These are phyloP conservation scores for Elaeis oleifera DNA, from an alignment of 202 grass and related monocot genomes.

Conservation along the genomic window DNA sequence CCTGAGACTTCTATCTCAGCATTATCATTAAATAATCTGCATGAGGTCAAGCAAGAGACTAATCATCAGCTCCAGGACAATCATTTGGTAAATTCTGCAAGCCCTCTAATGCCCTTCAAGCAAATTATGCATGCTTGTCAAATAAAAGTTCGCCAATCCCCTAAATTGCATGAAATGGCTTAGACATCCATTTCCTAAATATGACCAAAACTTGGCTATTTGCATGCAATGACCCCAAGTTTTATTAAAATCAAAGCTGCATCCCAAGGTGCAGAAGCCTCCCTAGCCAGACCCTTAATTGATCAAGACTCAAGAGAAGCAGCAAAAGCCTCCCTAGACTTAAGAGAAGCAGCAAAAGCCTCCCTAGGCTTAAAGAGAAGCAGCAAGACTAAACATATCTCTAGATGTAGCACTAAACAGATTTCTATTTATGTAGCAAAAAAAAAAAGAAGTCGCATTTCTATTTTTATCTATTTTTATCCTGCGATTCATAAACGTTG, in stretches of 20 bases:
- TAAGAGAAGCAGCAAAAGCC: too few relatives aligned
- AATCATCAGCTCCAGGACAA: slow-evolving; percentile 24
- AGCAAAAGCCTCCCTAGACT: too few relatives aligned
- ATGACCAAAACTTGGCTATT: slow-evolving; percentile 11
- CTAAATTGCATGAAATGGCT: too few relatives aligned
- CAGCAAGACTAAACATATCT: too few relatives aligned
- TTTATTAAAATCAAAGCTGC: slow-evolving; percentile 24
- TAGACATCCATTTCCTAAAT: background rate
- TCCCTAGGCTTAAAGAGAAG: too few relatives aligned
- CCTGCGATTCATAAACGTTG: too few relatives aligned
- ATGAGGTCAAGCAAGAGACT: slow-evolving; percentile 43
- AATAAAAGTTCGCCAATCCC: too few relatives aligned
- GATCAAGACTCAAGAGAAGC: slow-evolving; percentile 26
- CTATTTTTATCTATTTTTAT: too few relatives aligned
- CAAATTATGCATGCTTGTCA: too few relatives aligned
- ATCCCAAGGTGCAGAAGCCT: slow-evolving; percentile 33
- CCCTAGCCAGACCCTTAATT: too few relatives aligned
- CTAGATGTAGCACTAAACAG: slow-evolving; percentile 8
- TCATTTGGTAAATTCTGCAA: slow-evolving; percentile 36
- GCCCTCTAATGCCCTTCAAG: slow-evolving; percentile 12
- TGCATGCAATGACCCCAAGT: slow-evolving; percentile 44
- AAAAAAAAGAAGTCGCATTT: background rate
- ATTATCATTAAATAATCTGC: slow-evolving; percentile 34
- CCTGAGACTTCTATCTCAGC: slow-evolving; percentile 34
- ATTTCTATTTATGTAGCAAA: slow-evolving; percentile 18